Conservation (phyloP, 108 stramenopile species). For the Nannochloropsis oceanica region DNA sequence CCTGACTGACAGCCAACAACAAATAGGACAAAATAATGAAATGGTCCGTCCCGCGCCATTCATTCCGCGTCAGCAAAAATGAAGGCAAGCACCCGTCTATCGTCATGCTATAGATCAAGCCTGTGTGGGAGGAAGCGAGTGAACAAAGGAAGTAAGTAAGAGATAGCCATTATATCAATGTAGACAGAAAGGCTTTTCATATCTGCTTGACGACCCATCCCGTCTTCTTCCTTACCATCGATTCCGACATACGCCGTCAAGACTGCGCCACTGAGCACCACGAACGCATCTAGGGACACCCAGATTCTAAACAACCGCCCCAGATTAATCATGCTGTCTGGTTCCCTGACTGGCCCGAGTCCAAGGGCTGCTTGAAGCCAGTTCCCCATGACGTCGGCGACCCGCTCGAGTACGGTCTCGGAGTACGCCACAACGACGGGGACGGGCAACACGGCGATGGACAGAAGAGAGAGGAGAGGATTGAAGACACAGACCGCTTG, state of each 20-base stretch:
- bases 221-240: constrained; percentile 1
- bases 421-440: constrained; percentile 8
- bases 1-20: not conserved
- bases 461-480: constrained; percentile 38
- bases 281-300: constrained; percentile 43
- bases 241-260: constrained; percentile 49
- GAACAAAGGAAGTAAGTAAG: too few species aligned
- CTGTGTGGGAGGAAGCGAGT: too few species aligned
- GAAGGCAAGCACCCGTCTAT: constrained; percentile 42
- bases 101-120: constrained; percentile 38
- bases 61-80: constrained; percentile 36
- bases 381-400: constrained; percentile 33
- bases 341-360: not conserved
- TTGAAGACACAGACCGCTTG: constrained; percentile 40
- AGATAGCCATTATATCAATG: too few species aligned
- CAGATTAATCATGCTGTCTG: not conserved
- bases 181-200: too few species aligned
- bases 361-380: constrained; percentile 25
- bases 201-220: too few species aligned
- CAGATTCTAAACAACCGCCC: constrained; percentile 13
- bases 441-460: constrained; percentile 33
- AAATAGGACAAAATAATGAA: constrained; percentile 39
- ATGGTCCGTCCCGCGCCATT: constrained; percentile 35
- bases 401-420: constrained; percentile 16
- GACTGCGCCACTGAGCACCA: constrained; percentile 42